Evolutionary conservation across 2,329 filamentous ascomycete species (phyloP).

Genomic region (Rutstroemia sp.): DNA sequence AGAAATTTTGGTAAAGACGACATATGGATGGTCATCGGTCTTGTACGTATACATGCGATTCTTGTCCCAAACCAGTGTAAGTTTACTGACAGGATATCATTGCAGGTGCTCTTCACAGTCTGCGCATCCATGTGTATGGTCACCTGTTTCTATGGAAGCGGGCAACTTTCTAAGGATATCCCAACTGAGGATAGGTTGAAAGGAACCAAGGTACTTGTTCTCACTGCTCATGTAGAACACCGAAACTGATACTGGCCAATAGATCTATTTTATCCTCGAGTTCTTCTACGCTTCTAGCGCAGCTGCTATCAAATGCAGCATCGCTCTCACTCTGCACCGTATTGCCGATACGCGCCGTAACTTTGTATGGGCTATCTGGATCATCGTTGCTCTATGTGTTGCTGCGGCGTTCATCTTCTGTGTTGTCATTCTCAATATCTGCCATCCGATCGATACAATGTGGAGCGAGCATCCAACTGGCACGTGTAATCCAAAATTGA

Average conservation of each 20-base stretch:
- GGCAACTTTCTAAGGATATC: constrained; percentile 19
- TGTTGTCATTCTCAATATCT: constrained; percentile 26
- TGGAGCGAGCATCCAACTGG: constrained; percentile 23
- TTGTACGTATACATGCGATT: constrained; percentile 17
- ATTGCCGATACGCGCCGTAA: constrained; percentile 26
- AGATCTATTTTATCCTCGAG: constrained; percentile 32
- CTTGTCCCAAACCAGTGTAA: background rate
- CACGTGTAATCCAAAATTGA: constrained; percentile 24
- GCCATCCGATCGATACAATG: constrained; percentile 27
- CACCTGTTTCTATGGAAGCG: constrained; percentile 25
- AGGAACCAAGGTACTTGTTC: constrained; percentile 20
- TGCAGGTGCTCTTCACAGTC: constrained; percentile 3
- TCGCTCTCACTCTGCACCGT: constrained; percentile 28
- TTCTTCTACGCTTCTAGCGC: constrained; percentile 32
- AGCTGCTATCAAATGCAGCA: constrained; percentile 26
- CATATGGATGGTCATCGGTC: constrained; percentile 21
- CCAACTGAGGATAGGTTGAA: constrained; percentile 12
- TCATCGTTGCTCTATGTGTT: constrained; percentile 19
- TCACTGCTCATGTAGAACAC: background rate
- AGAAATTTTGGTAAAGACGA: constrained; percentile 25
- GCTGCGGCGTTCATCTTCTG: constrained; percentile 26
- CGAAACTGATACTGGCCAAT: constrained; percentile 16
- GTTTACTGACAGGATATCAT: background rate
- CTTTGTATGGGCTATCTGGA: constrained; percentile 25
- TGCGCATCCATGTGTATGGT: constrained; percentile 18